These are phyloP conservation scores for Takashimella koratensis DNA, from an alignment of 1,284 basidiomycete genomes.

Conservation along the genomic window DNA sequence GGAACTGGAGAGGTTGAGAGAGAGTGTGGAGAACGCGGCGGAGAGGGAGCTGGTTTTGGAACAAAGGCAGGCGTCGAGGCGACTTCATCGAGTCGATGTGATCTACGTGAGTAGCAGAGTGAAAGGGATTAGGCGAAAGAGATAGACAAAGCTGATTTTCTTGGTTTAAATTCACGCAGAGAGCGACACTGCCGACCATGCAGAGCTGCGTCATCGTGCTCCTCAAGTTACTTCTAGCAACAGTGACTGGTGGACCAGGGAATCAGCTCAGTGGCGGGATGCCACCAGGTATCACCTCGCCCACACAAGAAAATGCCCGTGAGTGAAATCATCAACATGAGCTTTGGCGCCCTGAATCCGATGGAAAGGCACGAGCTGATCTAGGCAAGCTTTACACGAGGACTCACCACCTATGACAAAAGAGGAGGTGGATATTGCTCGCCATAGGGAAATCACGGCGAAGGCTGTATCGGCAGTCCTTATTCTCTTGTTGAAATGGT, in stretches of 20 bases:
- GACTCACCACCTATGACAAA: conserved; percentile 66
- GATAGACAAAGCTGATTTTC: conserved; percentile 2
- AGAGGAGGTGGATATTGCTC: conserved; percentile 91
- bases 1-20: conserved; percentile 55
- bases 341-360: no score
- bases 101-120: conserved; percentile 69
- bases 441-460: conserved; percentile 95
- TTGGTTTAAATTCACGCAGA: conserved; percentile 34
- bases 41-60: conserved; percentile 59
- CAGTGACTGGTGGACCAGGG: conserved; percentile 68
- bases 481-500: conserved; percentile 90
- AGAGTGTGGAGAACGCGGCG: conserved; percentile 54
- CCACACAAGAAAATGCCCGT: conserved; percentile 57
- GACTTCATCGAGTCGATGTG: conserved; percentile 79
- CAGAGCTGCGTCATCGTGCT: conserved; percentile 85
- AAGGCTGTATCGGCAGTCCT: conserved; percentile 96
- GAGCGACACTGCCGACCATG: conserved; percentile 71
- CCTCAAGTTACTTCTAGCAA: conserved; percentile 80
- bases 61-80: conserved; percentile 70
- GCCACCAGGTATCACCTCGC: conserved; percentile 58
- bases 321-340: no score
- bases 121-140: background rate
- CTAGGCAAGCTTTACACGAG: conserved; percentile 3
- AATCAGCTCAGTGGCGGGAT: conserved; percentile 54
- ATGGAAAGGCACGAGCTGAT: no score